Evolutionary conservation across 139 green algal genomes (phyloP).

Genomic region (Volvox reticuliferus): DNA sequence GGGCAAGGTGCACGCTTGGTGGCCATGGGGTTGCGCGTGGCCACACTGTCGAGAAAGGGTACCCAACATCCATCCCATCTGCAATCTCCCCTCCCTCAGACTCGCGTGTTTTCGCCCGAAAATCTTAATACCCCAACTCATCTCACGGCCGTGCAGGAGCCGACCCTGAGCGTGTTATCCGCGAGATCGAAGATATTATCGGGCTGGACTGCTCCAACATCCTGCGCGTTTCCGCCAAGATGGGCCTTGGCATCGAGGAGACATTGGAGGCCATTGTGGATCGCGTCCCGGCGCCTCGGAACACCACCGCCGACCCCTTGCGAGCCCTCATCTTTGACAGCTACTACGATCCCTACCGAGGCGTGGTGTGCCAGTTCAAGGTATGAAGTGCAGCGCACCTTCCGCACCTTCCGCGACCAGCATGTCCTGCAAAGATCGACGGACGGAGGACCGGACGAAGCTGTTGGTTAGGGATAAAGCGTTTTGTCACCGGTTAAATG

Average conservation of each 20-base stretch:
- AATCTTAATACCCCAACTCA: background rate
- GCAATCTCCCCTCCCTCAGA: too few species aligned
- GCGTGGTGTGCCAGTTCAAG: constrained; percentile 71
- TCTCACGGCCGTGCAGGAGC: constrained; percentile 71
- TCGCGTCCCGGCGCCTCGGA: constrained; percentile 82
- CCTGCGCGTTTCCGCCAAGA: constrained; percentile 48
- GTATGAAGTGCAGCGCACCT: background rate
- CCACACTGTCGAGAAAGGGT: background rate
- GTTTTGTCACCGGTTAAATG: too few species aligned
- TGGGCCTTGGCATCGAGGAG: constrained; percentile 91
- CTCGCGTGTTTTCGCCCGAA: background rate
- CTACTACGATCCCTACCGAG: constrained; percentile 96
- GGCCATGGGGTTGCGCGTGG: background rate
- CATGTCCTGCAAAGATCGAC: too few species aligned
- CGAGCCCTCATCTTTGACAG: constrained; percentile 97
- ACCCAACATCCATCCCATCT: background rate
- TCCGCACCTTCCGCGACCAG: too few species aligned
- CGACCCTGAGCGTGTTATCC: constrained; percentile 90
- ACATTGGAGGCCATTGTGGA: constrained; percentile 93
- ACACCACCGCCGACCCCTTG: constrained; percentile 75
- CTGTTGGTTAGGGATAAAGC: too few species aligned
- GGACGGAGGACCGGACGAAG: too few species aligned
- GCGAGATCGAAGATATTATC: constrained; percentile 97
- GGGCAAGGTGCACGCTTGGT: background rate
- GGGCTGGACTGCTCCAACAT: constrained; percentile 91